A percentile compares a stretch with the other conserved stretches of the same genome.
Evolutionary conservation across 2,329 filamentous ascomycete species (phyloP).

Genomic region (Arthrobotrys megalospora): DNA sequence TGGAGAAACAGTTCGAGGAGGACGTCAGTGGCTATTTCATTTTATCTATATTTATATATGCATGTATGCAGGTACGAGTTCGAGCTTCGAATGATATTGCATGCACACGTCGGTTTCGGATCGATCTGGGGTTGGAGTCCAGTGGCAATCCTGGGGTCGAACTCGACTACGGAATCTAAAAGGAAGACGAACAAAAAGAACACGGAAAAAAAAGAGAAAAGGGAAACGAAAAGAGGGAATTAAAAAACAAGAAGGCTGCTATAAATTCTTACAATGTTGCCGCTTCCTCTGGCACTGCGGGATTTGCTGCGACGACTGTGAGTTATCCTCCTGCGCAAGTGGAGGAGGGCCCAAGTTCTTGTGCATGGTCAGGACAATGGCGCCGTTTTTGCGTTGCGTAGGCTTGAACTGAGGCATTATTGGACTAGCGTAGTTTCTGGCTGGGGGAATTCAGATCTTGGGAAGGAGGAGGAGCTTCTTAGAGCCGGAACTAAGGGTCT

Average conservation of each 20-base stretch:
- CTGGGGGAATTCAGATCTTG: slow-evolving; percentile 49
- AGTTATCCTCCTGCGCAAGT: slow-evolving; percentile 37
- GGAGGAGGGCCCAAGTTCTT: slow-evolving; percentile 46
- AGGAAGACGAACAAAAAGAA: slow-evolving; percentile 24
- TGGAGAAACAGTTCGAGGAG: slow-evolving; percentile 22
- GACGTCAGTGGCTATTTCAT: slow-evolving; percentile 24
- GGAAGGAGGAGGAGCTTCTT: slow-evolving; percentile 33
- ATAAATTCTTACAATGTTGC: slow-evolving; percentile 54
- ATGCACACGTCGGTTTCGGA: slow-evolving; percentile 24
- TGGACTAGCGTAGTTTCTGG: slow-evolving; percentile 41
- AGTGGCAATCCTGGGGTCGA: slow-evolving; percentile 26
- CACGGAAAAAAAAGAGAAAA: slow-evolving; percentile 7
- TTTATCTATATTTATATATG: slow-evolving; percentile 35
- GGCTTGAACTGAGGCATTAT: slow-evolving; percentile 55
- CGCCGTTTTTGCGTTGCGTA: slow-evolving; percentile 56
- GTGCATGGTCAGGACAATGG: slow-evolving; percentile 54
- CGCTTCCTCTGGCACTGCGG: slow-evolving; percentile 53
- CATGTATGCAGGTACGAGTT: slow-evolving; percentile 34
- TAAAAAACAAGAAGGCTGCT: slow-evolving; percentile 33
- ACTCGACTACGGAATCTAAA: slow-evolving; percentile 19
- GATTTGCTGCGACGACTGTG: slow-evolving; percentile 40
- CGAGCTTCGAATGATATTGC: slow-evolving; percentile 22
- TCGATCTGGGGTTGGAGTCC: slow-evolving; percentile 22
- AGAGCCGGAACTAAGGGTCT: slow-evolving; percentile 41
- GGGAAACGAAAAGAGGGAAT: not conserved